Evolutionary conservation across 2,329 filamentous ascomycete genomes (phyloP).

Genomic region (Stachybotrys chartarum): DNA sequence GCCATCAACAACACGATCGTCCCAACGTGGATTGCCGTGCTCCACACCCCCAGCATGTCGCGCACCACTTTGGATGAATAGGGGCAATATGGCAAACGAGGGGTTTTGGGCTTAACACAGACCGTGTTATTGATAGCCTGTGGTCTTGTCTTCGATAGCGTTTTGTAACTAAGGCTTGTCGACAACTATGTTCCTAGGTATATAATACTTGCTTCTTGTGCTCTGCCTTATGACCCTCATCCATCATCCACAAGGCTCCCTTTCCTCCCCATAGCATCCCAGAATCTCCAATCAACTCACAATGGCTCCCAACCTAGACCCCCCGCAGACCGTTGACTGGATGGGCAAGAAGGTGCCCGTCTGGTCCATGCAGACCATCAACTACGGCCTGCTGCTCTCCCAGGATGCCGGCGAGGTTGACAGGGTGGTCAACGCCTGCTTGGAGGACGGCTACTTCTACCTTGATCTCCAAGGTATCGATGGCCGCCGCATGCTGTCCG

Average conservation of each 20-base stretch:
- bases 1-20: background rate
- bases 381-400: conserved; percentile 44
- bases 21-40: background rate
- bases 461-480: conserved; percentile 46
- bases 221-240: background rate
- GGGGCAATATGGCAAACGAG: conserved; percentile 1
- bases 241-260: background rate
- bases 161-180: background rate
- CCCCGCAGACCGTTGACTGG: conserved; percentile 39
- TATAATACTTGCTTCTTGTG: background rate
- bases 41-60: conserved; percentile 1
- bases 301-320: conserved; percentile 30
- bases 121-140: too few species aligned
- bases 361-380: conserved; percentile 43
- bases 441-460: conserved; percentile 48
- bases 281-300: conserved; percentile 4
- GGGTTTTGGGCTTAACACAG: background rate
- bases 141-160: background rate
- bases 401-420: conserved; percentile 47
- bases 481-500: conserved; percentile 43
- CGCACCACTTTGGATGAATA: background rate
- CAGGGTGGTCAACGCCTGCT: conserved; percentile 40
- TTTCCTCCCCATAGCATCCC: too few species aligned
- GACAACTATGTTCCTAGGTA: background rate
- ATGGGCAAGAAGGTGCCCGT: conserved; percentile 41